Evolutionary conservation across 2,329 filamentous ascomycete species (phyloP).

Genomic region (Scopulariopsis brevicaulis): DNA sequence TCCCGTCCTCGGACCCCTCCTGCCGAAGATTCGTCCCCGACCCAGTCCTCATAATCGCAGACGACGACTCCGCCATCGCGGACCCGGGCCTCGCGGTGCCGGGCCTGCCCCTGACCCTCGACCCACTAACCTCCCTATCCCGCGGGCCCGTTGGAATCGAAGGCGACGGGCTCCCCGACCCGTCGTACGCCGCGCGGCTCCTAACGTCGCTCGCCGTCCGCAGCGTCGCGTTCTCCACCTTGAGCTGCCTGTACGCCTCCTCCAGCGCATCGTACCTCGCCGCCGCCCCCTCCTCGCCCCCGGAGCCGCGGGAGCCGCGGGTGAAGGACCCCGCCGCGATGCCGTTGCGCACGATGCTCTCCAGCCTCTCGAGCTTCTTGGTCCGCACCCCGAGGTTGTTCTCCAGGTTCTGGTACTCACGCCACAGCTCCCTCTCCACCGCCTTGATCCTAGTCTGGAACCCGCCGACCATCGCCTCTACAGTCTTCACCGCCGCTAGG

Average conservation of each 20-base stretch:
- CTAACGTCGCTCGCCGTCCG: slow-evolving; percentile 51
- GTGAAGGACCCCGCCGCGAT: slow-evolving; percentile 33
- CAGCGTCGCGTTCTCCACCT: slow-evolving; percentile 59
- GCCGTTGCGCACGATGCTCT: slow-evolving; percentile 62
- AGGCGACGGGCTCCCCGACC: slow-evolving; percentile 36
- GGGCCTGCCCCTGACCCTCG: slow-evolving; percentile 4
- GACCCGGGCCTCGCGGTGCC: slow-evolving; percentile 6
- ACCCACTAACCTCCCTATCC: slow-evolving; percentile 24
- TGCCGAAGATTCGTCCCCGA: slow-evolving; percentile 16
- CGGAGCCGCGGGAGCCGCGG: neutral
- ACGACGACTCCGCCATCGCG: slow-evolving; percentile 15
- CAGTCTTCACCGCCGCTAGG: slow-evolving; percentile 71
- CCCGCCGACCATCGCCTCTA: slow-evolving; percentile 67
- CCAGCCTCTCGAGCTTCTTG: slow-evolving; percentile 80
- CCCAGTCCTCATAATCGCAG: slow-evolving; percentile 14
- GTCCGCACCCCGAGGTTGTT: slow-evolving; percentile 66
- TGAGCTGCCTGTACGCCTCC: slow-evolving; percentile 50
- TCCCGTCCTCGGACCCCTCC: slow-evolving; percentile 10
- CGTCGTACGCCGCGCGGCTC: slow-evolving; percentile 28
- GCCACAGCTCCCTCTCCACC: slow-evolving; percentile 83
- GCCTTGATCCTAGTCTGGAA: slow-evolving; percentile 72
- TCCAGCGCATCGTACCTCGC: slow-evolving; percentile 41
- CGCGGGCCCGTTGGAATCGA: slow-evolving; percentile 43
- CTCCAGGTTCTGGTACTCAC: slow-evolving; percentile 82
- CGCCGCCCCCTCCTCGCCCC: slow-evolving; percentile 19